phyloP scores from a whole-genome alignment of 768 basidiomycete genomes.

The Xerocomellus dryophilus region DNA sequence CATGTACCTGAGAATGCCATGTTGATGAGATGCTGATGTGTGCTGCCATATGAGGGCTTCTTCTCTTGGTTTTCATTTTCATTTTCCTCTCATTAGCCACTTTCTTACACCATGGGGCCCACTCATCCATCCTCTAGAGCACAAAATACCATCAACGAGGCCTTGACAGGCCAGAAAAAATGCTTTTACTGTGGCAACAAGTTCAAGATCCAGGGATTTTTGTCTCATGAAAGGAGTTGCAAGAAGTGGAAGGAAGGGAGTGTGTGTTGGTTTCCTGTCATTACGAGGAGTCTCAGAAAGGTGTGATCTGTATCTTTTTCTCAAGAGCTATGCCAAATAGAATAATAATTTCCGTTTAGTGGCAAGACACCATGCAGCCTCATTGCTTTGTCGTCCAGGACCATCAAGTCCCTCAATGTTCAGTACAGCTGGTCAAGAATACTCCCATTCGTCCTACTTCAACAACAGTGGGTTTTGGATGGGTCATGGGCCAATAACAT shows the following conservation, averaged over 20 bases:
- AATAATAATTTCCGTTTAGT: background rate
- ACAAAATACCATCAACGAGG: background rate
- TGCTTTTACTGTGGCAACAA: background rate
- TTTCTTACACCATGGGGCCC: background rate
- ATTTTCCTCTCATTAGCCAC: no score
- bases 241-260: background rate
- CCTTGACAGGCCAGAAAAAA: background rate
- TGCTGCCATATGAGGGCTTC: background rate
- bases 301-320: background rate
- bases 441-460: no score
- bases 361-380: background rate
- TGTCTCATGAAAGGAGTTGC: background rate
- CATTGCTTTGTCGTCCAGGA: background rate
- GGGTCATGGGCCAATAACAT: no score
- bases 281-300: background rate
- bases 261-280: background rate
- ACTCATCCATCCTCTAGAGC: background rate
- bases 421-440: background rate
- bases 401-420: background rate
- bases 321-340: no score
- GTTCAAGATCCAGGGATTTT: background rate
- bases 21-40: background rate
- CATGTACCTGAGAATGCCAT: background rate
- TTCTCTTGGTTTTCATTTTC: no score
- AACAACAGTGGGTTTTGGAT: no score